Base-by-base conservation (phyloP, 257 asterid genomes). In the Cruciata laevipes region DNA sequence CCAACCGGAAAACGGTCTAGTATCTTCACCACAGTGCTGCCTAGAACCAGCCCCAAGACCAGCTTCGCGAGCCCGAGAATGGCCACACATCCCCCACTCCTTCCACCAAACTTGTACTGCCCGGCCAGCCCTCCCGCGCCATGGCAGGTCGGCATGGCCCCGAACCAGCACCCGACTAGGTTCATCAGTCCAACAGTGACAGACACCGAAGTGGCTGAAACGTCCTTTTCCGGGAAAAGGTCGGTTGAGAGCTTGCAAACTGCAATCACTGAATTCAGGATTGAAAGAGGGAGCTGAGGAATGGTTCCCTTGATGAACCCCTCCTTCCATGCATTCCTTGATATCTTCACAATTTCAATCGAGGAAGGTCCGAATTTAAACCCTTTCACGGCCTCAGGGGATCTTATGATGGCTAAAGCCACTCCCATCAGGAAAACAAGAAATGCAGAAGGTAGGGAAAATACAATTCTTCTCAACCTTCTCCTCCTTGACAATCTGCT, bases 111-210 rank as follows among this genome's bases (percentile, higher is more conserved):
- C 33, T 86, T 87, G 61, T 87, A 90, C 80, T 90, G 97, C 69
- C 96, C 91, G 4, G 90, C 95, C 3, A 90, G 78, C 21, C 97
- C 97, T 14, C 97, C 96, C 0, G 96, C 95, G 60, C 96, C 97
- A 68, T 86, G 95, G 80, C 97, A 88, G 47, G 83, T 68, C 5
- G 97, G 95, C 95, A 90, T 84, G 23, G 87, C 96, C 0, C 96
- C 97, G 24, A 90, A 88, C 97, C 90, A 88, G 73, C 96, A 84
- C 63, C 95, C 97, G 5, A 79, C 30, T 1, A 88, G 75, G 74
- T 88, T 90, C 97, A 90, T 88, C 55, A 86, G 62, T 53, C 97
- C 97, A 5, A 90, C 95, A 0, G 90, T 84, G 32, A 79, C 44
- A 0, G 97, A 90, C 1, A 88, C 86, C 0, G 92, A 88, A 23